These are phyloP conservation scores for Aspergillus hortae DNA, from an alignment of 2,329 filamentous ascomycete species.

Conservation along the genomic window DNA sequence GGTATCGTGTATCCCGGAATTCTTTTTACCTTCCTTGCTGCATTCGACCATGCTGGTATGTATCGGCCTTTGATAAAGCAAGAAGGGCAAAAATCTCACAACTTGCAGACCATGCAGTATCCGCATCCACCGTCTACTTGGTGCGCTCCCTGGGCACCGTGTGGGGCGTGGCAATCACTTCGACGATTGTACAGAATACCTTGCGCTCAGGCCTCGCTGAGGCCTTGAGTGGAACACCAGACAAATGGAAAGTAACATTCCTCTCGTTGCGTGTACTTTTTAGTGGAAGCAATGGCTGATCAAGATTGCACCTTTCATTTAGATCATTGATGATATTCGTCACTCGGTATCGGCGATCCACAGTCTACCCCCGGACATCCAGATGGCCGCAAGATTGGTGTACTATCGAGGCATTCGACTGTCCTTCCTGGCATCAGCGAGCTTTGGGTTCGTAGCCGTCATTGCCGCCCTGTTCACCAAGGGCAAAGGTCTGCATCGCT, in stretches of 20 bases:
- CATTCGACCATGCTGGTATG: conserved; percentile 59
- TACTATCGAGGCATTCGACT: conserved; percentile 59
- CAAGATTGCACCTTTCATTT: conserved; percentile 14
- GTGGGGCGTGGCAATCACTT: conserved; percentile 62
- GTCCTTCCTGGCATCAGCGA: conserved; percentile 55
- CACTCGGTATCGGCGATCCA: conserved; percentile 58
- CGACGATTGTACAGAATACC: conserved; percentile 61
- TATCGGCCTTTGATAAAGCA: neutral
- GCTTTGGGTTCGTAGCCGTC: conserved; percentile 49
- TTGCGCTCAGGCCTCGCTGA: conserved; percentile 53
- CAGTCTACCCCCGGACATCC: conserved; percentile 54
- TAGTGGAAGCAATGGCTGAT: conserved; percentile 20
- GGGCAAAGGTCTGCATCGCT: conserved; percentile 27
- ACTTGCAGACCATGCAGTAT: conserved; percentile 57
- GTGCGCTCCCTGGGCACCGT: conserved; percentile 62
- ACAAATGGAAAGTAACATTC: conserved; percentile 56
- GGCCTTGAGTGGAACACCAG: conserved; percentile 53
- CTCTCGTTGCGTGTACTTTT: conserved; percentile 9
- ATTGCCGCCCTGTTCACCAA: conserved; percentile 47
- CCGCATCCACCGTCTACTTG: conserved; percentile 61
- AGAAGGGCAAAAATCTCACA: neutral
- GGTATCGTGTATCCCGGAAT: conserved; percentile 47
- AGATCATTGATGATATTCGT: conserved; percentile 61
- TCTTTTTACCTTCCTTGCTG: conserved; percentile 60
- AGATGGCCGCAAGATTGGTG: conserved; percentile 54